A percentile compares a stretch with the other conserved stretches of the same genome.
Evolutionary conservation across 2,329 filamentous ascomycete genomes (phyloP).

Genomic region (Paecilomyces dactylethromorphus): DNA sequence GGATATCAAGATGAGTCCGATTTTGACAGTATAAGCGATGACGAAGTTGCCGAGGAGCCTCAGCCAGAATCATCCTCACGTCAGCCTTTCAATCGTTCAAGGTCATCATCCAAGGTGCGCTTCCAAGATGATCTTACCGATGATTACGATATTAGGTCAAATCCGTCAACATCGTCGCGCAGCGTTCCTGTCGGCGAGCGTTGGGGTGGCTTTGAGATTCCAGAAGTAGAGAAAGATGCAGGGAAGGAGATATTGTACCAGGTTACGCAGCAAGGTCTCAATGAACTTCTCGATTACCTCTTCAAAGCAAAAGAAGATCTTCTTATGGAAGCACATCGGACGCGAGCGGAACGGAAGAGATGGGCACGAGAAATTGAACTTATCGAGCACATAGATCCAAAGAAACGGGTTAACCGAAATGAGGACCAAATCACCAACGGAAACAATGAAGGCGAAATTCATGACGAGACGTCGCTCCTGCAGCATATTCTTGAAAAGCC

Average conservation of each 20-base stretch:
- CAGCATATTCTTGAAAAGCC: constrained; percentile 27
- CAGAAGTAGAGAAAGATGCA: constrained; percentile 72
- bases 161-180: constrained; percentile 65
- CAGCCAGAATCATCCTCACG: constrained; percentile 23
- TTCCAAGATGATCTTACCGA: constrained; percentile 64
- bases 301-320: constrained; percentile 77
- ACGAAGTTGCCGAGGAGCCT: constrained; percentile 45
- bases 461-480: constrained; percentile 19
- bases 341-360: constrained; percentile 54
- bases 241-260: constrained; percentile 87
- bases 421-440: constrained; percentile 7
- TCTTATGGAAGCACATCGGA: constrained; percentile 61
- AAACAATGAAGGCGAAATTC: constrained; percentile 20
- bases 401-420: constrained; percentile 14
- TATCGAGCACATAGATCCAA: constrained; percentile 23
- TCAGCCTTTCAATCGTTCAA: constrained; percentile 50
- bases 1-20: constrained; percentile 48
- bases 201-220: constrained; percentile 72
- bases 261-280: constrained; percentile 85
- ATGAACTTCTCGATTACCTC: constrained; percentile 80
- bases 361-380: constrained; percentile 39
- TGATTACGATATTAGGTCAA: constrained; percentile 65
- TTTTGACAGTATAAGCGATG: constrained; percentile 40
- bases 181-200: constrained; percentile 61
- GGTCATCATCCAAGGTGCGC: constrained; percentile 72